phyloP scores from a whole-genome alignment of 805 yeast genomes.

The Candida xiaguanensis region DNA sequence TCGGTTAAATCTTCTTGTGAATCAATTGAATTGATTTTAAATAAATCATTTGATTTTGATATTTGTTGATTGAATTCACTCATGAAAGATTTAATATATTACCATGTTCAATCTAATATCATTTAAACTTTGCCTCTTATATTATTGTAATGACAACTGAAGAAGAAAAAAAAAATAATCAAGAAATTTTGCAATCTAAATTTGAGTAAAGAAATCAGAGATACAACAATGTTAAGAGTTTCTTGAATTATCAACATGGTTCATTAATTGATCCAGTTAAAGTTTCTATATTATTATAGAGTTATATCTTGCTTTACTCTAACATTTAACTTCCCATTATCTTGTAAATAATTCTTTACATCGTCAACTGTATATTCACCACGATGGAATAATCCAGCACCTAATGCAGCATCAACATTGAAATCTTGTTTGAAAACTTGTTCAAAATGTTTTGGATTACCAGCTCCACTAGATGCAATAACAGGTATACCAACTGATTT shows the following conservation, averaged over 20 bases:
- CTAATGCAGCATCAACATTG: constrained; percentile 91
- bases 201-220: not conserved
- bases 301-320: constrained; percentile 50
- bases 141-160: not conserved
- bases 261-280: too few species aligned
- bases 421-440: constrained; percentile 78
- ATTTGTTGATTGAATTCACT: not conserved
- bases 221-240: too few species aligned
- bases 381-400: constrained; percentile 98
- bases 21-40: constrained; percentile 4
- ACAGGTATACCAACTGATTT: constrained; percentile 81
- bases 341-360: constrained; percentile 66
- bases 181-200: not conserved
- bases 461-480: constrained; percentile 98
- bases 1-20: not conserved
- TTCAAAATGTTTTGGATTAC: constrained; percentile 83
- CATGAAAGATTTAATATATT: not conserved
- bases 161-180: not conserved
- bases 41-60: not conserved
- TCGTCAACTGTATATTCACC: constrained; percentile 85
- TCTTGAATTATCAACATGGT: too few species aligned
- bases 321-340: constrained; percentile 60
- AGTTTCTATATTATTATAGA: constrained; percentile 18
- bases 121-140: not conserved
- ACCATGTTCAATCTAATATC: not conserved